These are phyloP conservation scores for Trapa incisa DNA, from an alignment of 345 rosid species.

Conservation along the genomic window DNA sequence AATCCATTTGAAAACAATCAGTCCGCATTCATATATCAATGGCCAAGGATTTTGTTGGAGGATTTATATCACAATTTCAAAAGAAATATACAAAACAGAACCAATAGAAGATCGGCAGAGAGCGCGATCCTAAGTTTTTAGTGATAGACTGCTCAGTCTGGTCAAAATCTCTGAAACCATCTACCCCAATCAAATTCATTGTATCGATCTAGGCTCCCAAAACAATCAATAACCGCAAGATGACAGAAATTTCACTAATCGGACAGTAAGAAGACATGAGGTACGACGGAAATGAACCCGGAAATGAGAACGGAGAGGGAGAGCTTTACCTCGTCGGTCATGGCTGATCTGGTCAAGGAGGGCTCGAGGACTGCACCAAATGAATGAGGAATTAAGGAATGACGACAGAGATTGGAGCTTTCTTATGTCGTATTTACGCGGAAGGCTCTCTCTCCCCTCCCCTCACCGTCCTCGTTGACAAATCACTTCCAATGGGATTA, in stretches of 20 bases:
- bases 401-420: neutral
- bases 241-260: too few species aligned
- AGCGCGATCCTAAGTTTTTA: neutral
- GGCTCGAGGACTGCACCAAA: neutral
- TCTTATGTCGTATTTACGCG: too few species aligned
- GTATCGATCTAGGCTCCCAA: neutral
- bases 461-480: neutral
- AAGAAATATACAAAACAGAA: neutral
- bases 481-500: neutral
- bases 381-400: neutral
- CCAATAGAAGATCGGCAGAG: neutral
- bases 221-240: neutral
- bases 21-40: too few species aligned
- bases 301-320: neutral
- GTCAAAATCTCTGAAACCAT: neutral
- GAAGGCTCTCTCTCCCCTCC: too few species aligned
- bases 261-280: too few species aligned
- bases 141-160: neutral
- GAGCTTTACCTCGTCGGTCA: slow-evolving; percentile 33
- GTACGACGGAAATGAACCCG: neutral
- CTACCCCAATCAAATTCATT: neutral
- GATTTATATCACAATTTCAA: neutral
- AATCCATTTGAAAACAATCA: too few species aligned
- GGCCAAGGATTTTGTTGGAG: too few species aligned
- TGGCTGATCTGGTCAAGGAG: slow-evolving; percentile 21